Base-by-base conservation (phyloP, 164 flowering plant species). In the Euptelea pleiosperma region DNA sequence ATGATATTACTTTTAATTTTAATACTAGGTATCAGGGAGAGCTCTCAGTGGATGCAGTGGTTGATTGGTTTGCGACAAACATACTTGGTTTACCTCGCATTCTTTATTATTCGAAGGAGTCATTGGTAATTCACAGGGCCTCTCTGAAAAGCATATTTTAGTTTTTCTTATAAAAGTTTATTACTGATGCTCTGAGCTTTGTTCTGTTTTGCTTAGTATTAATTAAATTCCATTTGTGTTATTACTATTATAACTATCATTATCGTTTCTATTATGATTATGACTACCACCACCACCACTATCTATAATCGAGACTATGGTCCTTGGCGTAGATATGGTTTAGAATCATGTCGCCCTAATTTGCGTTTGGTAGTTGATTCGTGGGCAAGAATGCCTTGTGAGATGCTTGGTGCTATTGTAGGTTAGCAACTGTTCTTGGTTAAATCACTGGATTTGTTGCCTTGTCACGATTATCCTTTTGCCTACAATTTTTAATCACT, bases 1-100 rank as follows among this genome's bases (percentile, higher is more conserved):
- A n/a, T 24, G 26, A 41, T 19, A n/a, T 8, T 11, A 40, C 19
- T 15, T 47, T 62, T 24, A 37, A 15, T 29, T 43, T 62, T 60
- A 25, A 26, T 70, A 30, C 18, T 71, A 93, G 99, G 89, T 94
- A 79, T 64, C 67, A 79, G 2, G 99, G 90, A 62, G 85, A 86
- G 44, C 88, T 82, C 18, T 79, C 88, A 36, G 83, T 77, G 55
- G 93, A 94, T 81, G 80, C 87, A 40, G 73, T 91, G 66, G 76
- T 81, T 37, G 90, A 91, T 70, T 94, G 99, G 99, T 75, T 91
- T 77, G 78, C 90, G 30, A 80, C 91, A 54, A 48, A 40, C 16
- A 72, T 91, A 60, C 84, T 91, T 39, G 59, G 76, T 53, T 77
- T 94, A 60, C 99, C 99, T 69, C 89, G 89, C 45, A 84, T 94